Conservation (phyloP, 2,329 filamentous ascomycete genomes). For the Aspergillus sp. region DNA sequence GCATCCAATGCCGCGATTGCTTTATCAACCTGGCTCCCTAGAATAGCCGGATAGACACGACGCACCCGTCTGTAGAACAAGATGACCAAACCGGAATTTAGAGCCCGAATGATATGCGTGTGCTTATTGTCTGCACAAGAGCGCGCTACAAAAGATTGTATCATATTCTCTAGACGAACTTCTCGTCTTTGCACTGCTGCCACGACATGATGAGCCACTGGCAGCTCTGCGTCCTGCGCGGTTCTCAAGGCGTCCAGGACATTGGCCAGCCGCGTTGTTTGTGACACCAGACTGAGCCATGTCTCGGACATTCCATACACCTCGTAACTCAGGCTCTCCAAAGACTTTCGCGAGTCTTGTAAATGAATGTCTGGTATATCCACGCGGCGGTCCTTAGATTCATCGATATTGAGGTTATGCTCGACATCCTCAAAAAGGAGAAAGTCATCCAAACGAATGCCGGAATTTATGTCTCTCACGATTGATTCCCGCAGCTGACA, state of each 20-base stretch:
- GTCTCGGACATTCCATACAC: conserved; percentile 42
- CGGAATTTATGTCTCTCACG: no score
- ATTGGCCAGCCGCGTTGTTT: conserved; percentile 41
- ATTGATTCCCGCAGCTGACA: neutral
- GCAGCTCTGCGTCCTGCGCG: conserved; percentile 9
- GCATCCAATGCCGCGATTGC: conserved; percentile 27
- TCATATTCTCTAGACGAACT: conserved; percentile 28
- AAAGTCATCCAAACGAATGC: conserved; percentile 33
- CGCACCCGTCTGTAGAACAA: conserved; percentile 40
- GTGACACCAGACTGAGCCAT: conserved; percentile 41
- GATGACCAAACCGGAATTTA: conserved; percentile 37
- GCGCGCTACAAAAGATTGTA: conserved; percentile 22
- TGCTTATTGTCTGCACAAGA: neutral
- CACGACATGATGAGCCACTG: conserved; percentile 16
- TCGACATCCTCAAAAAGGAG: conserved; percentile 32
- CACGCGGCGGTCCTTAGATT: conserved; percentile 28
- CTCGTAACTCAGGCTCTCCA: conserved; percentile 33
- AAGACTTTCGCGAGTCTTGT: conserved; percentile 28
- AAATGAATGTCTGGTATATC: conserved; percentile 38
- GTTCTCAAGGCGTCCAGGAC: conserved; percentile 23
- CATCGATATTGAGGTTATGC: conserved; percentile 34
- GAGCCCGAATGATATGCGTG: conserved; percentile 31
- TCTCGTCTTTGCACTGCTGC: conserved; percentile 23
- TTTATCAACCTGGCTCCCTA: conserved; percentile 35
- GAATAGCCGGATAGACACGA: conserved; percentile 33